Evolutionary conservation across 768 basidiomycete genomes (phyloP), one percentile per base, ranked within the genome.

Genomic region (Hemileccinum rubropunctum): DNA sequence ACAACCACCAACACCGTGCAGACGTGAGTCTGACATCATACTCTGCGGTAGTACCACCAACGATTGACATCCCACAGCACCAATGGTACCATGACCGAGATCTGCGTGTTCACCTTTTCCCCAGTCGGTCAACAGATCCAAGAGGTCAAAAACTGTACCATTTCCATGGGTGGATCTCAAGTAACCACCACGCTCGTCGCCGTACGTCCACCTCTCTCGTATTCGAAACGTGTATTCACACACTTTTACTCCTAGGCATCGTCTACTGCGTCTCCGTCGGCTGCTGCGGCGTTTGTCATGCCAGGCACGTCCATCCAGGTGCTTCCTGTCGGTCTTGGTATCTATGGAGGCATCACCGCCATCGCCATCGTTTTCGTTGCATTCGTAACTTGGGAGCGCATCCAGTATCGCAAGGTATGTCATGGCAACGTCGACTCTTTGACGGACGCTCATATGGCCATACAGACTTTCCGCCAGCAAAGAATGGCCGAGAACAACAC

Each of bases 371-470:
- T 87, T 53, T 82, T 89, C 20, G 88, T 95, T 50, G 85, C 80
- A 44, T 72, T 91, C 66, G 91, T 94, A 56, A 91, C 90, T 6
- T 91, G 84, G 62, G 91, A 95, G 75, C 81, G 93, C 41, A 83
- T 89, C 21, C 88, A 86, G 69, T 91, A 91, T 64, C 84, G 90
- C 73, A 88, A 82, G 77, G 90, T 88, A 51, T 48, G 79, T 49
- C 21, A 5, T 26, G n/a, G n/a, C 27, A 12, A 30, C 28, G 28
- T 9, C 11, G 15, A 28, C 4, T 18, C 9, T 8, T 71, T 23
- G n/a, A 15, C 21, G n/a, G 15, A 12, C 21, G 17, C 9, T 57
- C 34, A 55, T 36, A 45, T 42, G 21, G 9, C 57, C 43, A 17
- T 53, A 33, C 55, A 90, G 88, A 76, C 80, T 52, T 91, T 90